Evolutionary conservation across 768 basidiomycete species (phyloP).

Genomic region (Pisolithus microcarpus): DNA sequence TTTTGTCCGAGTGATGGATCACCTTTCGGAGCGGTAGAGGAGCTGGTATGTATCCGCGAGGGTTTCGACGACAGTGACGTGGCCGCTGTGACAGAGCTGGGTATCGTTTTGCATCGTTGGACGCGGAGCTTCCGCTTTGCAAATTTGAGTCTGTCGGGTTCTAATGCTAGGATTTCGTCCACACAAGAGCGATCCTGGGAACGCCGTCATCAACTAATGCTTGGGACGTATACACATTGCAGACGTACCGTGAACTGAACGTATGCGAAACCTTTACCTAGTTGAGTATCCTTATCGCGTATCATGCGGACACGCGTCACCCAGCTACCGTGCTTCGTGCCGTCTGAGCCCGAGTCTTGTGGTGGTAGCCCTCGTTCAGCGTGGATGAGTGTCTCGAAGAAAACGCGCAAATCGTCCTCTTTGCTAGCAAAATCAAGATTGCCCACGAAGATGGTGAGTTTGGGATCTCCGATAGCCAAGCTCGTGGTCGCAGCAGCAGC

Average conservation of each 20-base stretch:
- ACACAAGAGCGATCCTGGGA: constrained; percentile 82
- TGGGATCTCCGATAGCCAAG: constrained; percentile 51
- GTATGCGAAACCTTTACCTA: constrained; percentile 95
- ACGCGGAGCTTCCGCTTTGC: constrained; percentile 89
- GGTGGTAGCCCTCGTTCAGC: constrained; percentile 60
- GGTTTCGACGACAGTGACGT: neutral
- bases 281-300: constrained; percentile 82
- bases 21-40: constrained; percentile 51
- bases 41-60: neutral
- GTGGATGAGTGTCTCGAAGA: constrained; percentile 74
- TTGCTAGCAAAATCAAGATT: constrained; percentile 88
- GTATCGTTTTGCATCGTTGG: constrained; percentile 76
- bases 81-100: constrained; percentile 29
- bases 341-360: constrained; percentile 21
- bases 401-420: constrained; percentile 82
- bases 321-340: constrained; percentile 45
- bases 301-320: constrained; percentile 83
- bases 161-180: constrained; percentile 84
- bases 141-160: constrained; percentile 73
- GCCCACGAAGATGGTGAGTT: constrained; percentile 82
- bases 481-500: constrained; percentile 17
- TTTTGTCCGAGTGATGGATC: constrained; percentile 77
- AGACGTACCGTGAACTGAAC: constrained; percentile 70
- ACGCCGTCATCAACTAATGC: neutral
- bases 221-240: neutral